phyloP scores from a whole-genome alignment of 2,329 filamentous ascomycete genomes.

The Purpureocillium takamizusanense region DNA sequence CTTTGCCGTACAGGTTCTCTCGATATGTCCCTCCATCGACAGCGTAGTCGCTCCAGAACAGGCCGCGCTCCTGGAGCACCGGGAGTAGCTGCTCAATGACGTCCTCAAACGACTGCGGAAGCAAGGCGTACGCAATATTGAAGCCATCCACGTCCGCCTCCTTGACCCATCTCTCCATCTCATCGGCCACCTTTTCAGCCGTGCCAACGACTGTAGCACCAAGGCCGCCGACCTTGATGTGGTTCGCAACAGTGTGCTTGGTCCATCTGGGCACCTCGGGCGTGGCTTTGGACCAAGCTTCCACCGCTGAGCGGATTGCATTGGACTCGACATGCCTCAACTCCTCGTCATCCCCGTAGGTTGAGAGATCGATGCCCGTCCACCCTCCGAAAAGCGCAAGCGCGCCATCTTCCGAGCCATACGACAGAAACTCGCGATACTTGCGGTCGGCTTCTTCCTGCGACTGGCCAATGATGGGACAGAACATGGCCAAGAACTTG shows the following conservation, averaged over 20 bases:
- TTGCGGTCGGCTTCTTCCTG: constrained; percentile 44
- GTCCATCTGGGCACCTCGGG: constrained; percentile 24
- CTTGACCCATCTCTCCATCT: constrained; percentile 23
- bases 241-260: constrained; percentile 21
- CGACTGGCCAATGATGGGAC: constrained; percentile 50
- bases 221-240: constrained; percentile 21
- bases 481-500: constrained; percentile 52
- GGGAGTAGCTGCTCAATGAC: constrained; percentile 55
- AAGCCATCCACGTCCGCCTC: constrained; percentile 57
- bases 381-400: constrained; percentile 57
- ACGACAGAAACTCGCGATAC: constrained; percentile 42
- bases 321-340: constrained; percentile 52
- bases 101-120: constrained; percentile 56
- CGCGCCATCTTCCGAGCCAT: constrained; percentile 52
- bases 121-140: constrained; percentile 20
- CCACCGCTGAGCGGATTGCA: constrained; percentile 44
- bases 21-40: constrained; percentile 32
- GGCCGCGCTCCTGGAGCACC: constrained; percentile 46
- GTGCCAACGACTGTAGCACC: constrained; percentile 21
- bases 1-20: constrained; percentile 29
- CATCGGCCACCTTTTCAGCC: constrained; percentile 19
- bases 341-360: constrained; percentile 55
- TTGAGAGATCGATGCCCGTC: constrained; percentile 54
- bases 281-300: constrained; percentile 32
- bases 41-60: constrained; percentile 43